phyloP scores from a whole-genome alignment of 257 asterid species.

The Nicotiana tomentosiformis region DNA sequence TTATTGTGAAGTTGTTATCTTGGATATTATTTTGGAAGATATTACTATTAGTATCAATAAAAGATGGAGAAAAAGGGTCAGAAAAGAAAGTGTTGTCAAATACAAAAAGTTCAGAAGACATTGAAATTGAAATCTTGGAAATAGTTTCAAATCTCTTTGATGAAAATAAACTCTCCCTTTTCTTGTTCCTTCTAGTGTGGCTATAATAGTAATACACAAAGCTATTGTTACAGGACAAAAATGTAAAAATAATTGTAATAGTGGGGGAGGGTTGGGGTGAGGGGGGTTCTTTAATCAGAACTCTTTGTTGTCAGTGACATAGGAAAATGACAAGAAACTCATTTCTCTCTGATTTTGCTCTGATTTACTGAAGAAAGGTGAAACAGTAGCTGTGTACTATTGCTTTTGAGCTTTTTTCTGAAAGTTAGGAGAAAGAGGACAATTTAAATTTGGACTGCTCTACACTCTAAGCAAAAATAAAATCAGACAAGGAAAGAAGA shows the following conservation, averaged over 20 bases:
- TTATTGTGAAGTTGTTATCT: not conserved
- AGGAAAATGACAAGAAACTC: constrained; percentile 48
- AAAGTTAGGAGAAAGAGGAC: constrained; percentile 17
- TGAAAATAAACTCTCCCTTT: not conserved
- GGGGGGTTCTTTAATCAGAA: constrained; percentile 25
- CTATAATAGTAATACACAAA: not conserved
- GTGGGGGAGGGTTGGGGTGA: not conserved
- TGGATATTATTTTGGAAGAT: constrained; percentile 22
- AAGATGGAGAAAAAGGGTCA: constrained; percentile 51
- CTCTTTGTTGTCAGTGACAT: constrained; percentile 5
- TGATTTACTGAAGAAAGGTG: constrained; percentile 9
- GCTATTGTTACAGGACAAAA: constrained; percentile 16
- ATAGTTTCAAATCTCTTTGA: not conserved
- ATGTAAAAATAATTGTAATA: constrained; percentile 6
- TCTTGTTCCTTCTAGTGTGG: not conserved
- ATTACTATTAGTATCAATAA: not conserved
- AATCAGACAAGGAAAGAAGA: constrained; percentile 26
- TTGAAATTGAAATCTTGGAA: constrained; percentile 9
- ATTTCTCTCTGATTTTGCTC: constrained; percentile 14
- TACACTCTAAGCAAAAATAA: constrained; percentile 13
- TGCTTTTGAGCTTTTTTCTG: not conserved
- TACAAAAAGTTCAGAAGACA: constrained; percentile 63
- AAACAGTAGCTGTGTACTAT: not conserved
- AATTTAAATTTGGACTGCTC: constrained; percentile 19
- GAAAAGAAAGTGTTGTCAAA: constrained; percentile 49